Percentiles rank a stretch among this genome's conserved stretches.
Evolutionary conservation across 2,329 filamentous ascomycete genomes (phyloP).

Genomic region (Phaeoacremonium minimum): DNA sequence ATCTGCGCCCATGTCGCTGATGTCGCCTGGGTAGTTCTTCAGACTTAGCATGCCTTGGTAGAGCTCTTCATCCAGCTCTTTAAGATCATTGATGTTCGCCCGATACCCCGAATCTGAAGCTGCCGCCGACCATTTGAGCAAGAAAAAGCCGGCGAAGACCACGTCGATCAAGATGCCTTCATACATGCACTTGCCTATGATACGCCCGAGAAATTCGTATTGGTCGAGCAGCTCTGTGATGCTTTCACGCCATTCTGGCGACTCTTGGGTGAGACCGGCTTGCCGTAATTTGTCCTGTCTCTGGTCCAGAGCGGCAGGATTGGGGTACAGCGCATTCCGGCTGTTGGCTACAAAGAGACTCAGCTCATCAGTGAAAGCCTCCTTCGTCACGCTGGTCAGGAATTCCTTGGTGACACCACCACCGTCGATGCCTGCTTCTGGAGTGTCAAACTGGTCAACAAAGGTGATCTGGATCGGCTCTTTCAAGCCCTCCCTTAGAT

Average conservation of each 20-base stretch:
- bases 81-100: constrained; percentile 89
- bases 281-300: constrained; percentile 53
- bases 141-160: constrained; percentile 89
- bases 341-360: constrained; percentile 79
- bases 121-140: constrained; percentile 90
- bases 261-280: constrained; percentile 45
- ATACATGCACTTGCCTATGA: constrained; percentile 95
- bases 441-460: constrained; percentile 80
- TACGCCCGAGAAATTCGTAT: constrained; percentile 87
- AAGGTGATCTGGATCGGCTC: constrained; percentile 97
- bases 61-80: constrained; percentile 84
- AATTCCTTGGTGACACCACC: constrained; percentile 98
- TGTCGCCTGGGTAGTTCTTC: constrained; percentile 81
- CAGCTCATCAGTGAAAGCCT: constrained; percentile 66
- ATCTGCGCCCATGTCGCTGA: constrained; percentile 76
- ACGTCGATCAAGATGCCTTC: constrained; percentile 94
- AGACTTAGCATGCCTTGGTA: constrained; percentile 81
- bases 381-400: constrained; percentile 78
- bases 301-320: constrained; percentile 73
- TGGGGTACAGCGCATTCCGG: constrained; percentile 83
- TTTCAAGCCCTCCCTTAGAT: constrained; percentile 77
- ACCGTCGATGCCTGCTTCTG: constrained; percentile 92
- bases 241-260: constrained; percentile 50
- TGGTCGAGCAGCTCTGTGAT: constrained; percentile 62
- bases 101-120: constrained; percentile 61